Percentiles rank a stretch among this genome's conserved stretches.
phyloP scores from a whole-genome alignment of 257 asterid species.

The Jacaranda copaia region DNA sequence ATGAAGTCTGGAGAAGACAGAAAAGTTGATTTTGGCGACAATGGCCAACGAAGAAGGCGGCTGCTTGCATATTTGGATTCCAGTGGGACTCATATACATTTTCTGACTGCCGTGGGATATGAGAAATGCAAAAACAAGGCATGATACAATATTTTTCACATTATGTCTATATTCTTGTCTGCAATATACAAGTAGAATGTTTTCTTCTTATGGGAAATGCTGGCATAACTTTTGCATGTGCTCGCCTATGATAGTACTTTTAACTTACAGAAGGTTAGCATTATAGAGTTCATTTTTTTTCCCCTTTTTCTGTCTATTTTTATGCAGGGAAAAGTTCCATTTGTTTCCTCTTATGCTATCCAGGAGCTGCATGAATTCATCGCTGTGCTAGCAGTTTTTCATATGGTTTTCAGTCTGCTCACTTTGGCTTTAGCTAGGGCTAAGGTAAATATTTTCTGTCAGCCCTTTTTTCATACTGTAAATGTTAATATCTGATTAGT shows the following conservation, averaged over 20 bases:
- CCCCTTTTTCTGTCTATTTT: background rate
- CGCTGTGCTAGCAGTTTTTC: slow-evolving; percentile 62
- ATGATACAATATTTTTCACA: background rate
- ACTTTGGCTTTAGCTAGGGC: slow-evolving; percentile 60
- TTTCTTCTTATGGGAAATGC: too few relatives aligned
- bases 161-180: too few relatives aligned
- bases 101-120: slow-evolving; percentile 41
- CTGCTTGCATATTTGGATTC: too few relatives aligned
- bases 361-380: slow-evolving; percentile 72
- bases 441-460: slow-evolving; percentile 45
- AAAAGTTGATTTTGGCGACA: too few relatives aligned
- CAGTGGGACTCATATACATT: too few relatives aligned
- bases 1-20: slow-evolving; percentile 10
- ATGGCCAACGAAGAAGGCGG: too few relatives aligned
- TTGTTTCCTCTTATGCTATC: slow-evolving; percentile 59
- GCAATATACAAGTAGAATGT: too few relatives aligned
- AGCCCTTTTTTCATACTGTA: background rate
- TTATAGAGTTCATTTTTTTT: background rate
- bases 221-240: too few relatives aligned
- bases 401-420: slow-evolving; percentile 54
- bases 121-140: slow-evolving; percentile 63
- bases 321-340: slow-evolving; percentile 60
- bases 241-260: too few relatives aligned
- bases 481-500: background rate
- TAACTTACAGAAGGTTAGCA: too few relatives aligned